Evolutionary conservation across 208 protist genomes (phyloP).

Genomic region (Leishmania martiniquensis): DNA sequence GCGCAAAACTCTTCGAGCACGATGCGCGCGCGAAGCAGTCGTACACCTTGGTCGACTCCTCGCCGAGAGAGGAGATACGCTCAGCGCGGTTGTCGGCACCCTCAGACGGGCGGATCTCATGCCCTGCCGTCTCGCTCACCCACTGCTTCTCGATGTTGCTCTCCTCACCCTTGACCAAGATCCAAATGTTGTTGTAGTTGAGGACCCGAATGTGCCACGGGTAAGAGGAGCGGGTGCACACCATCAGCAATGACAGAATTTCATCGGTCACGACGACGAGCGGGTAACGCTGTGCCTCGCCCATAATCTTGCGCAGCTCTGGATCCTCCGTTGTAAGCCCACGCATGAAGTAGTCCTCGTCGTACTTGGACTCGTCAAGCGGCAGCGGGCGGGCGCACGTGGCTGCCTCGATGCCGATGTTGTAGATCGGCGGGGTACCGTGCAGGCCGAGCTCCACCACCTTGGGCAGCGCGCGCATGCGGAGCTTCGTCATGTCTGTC

Average conservation of each 20-base stretch:
- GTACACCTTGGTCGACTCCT: conserved; percentile 77
- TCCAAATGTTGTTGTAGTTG: conserved; percentile 48
- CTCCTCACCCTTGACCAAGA: conserved; percentile 64
- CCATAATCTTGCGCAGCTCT: conserved; percentile 58
- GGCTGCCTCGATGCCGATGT: conserved; percentile 61
- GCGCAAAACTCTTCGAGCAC: conserved; percentile 55
- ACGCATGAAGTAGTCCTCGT: conserved; percentile 38
- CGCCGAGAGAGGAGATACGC: conserved; percentile 62
- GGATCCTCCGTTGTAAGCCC: conserved; percentile 52
- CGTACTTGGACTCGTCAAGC: conserved; percentile 51
- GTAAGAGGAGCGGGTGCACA: conserved; percentile 71
- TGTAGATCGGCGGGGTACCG: conserved; percentile 68
- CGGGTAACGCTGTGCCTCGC: conserved; percentile 39
- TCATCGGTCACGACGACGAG: conserved; percentile 83
- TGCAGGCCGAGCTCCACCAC: conserved; percentile 55
- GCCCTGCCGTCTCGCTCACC: conserved; percentile 79
- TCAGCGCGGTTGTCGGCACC: conserved; percentile 50
- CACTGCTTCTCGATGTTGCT: conserved; percentile 80
- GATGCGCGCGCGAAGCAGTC: conserved; percentile 65
- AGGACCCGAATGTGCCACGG: conserved; percentile 85
- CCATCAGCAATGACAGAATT: conserved; percentile 84
- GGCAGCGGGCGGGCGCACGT: conserved; percentile 40
- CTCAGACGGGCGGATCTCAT: conserved; percentile 61
- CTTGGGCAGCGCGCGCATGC: conserved; percentile 34
- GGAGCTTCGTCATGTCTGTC: conserved; percentile 51